A percentile compares a stretch with the other conserved stretches of the same genome.
These are phyloP conservation scores for Ramularia collo-cygni DNA, from an alignment of 2,329 filamentous ascomycete genomes.

Conservation along the genomic window DNA sequence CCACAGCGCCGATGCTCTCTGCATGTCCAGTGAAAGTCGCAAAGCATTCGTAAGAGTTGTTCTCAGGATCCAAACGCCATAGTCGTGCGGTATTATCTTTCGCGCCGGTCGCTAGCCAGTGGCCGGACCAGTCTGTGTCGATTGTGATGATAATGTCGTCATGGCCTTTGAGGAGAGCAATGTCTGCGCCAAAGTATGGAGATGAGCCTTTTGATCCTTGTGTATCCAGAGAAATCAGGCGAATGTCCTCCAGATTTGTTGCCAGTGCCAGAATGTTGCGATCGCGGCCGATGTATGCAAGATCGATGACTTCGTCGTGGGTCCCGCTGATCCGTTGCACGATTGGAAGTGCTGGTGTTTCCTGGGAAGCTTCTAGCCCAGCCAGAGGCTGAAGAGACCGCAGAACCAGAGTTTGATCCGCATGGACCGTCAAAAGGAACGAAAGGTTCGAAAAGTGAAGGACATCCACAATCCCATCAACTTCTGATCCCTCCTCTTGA, in stretches of 20 bases:
- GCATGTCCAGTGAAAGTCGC: slow-evolving; percentile 84
- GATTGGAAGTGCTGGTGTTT: slow-evolving; percentile 44
- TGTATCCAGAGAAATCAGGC: slow-evolving; percentile 65
- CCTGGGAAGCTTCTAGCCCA: slow-evolving; percentile 5
- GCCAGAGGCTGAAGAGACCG: slow-evolving; percentile 52
- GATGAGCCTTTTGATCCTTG: slow-evolving; percentile 18
- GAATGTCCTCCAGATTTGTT: slow-evolving; percentile 89
- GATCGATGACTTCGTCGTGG: slow-evolving; percentile 94
- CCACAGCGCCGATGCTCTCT: slow-evolving; percentile 85
- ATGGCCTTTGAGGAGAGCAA: slow-evolving; percentile 80
- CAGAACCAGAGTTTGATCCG: slow-evolving; percentile 79
- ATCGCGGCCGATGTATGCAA: slow-evolving; percentile 77
- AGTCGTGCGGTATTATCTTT: slow-evolving; percentile 93
- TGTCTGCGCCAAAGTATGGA: slow-evolving; percentile 78
- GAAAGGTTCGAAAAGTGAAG: slow-evolving; percentile 59
- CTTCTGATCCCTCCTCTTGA: slow-evolving; percentile 55
- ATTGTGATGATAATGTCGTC: slow-evolving; percentile 93
- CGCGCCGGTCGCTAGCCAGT: slow-evolving; percentile 91
- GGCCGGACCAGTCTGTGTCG: slow-evolving; percentile 91
- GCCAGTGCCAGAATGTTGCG: slow-evolving; percentile 79
- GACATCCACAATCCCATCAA: slow-evolving; percentile 63
- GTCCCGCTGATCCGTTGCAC: slow-evolving; percentile 85
- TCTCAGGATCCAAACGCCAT: slow-evolving; percentile 76
- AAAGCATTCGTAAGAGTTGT: slow-evolving; percentile 70
- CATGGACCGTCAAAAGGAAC: slow-evolving; percentile 74